phyloP scores from a whole-genome alignment of 2,329 filamentous ascomycete species.

The Ophiostoma sp. region DNA sequence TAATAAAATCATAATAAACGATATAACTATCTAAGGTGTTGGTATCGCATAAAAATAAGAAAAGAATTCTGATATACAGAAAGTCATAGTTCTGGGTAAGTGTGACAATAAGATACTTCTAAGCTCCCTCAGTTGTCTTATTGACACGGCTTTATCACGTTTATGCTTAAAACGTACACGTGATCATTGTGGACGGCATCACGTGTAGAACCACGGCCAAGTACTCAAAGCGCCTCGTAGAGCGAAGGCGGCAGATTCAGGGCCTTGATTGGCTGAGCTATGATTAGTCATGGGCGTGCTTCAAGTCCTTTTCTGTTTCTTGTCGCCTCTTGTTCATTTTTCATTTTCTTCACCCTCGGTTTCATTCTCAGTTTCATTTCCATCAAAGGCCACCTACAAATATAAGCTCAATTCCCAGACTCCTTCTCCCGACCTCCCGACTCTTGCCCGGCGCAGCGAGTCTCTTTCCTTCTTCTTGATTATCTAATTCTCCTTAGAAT shows the following conservation, averaged over 20 bases:
- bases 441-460: not conserved
- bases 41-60: no score
- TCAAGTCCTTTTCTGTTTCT: not conserved
- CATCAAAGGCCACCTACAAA: no score
- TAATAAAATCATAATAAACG: no score
- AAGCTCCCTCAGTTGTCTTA: no score
- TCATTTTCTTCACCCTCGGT: not conserved
- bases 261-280: not conserved
- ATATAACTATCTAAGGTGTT: no score
- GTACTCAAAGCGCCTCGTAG: not conserved
- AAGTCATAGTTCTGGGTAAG: no score
- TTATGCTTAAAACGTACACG: not conserved
- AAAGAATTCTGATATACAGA: no score
- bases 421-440: not conserved
- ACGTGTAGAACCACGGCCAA: not conserved
- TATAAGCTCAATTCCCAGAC: not conserved
- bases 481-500: slow-evolving; percentile 4
- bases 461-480: not conserved
- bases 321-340: not conserved
- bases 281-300: not conserved
- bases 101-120: no score
- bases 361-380: no score
- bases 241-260: not conserved
- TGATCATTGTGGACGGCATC: not conserved
- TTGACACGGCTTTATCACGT: no score